A percentile compares a stretch with the other conserved stretches of the same genome.
These are phyloP conservation scores for Neophaeococcomyces aloes DNA, from an alignment of 2,329 filamentous ascomycete genomes.

Conservation along the genomic window DNA sequence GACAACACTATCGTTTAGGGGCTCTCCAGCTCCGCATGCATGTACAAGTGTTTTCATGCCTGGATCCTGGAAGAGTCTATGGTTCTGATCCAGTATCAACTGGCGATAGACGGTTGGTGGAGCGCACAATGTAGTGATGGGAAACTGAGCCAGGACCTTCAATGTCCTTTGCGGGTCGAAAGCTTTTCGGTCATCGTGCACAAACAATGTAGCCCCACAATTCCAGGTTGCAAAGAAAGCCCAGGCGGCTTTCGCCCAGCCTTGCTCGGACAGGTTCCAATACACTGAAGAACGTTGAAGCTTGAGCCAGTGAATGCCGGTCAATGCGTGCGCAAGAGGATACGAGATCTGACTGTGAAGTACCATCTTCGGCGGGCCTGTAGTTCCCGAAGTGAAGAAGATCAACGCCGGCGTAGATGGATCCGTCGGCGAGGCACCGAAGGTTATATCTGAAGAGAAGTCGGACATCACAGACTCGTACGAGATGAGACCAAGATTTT, in stretches of 20 bases:
- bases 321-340: conserved; percentile 30
- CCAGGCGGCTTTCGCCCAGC: conserved; percentile 36
- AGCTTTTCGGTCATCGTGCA: conserved; percentile 29
- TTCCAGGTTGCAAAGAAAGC: conserved; percentile 32
- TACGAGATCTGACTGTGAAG: conserved; percentile 33
- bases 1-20: conserved; percentile 32
- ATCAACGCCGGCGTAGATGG: conserved; percentile 27
- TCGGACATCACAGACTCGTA: conserved; percentile 20
- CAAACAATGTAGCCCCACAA: conserved; percentile 31
- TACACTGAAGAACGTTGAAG: conserved; percentile 27
- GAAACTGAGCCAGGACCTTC: conserved; percentile 28
- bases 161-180: conserved; percentile 27
- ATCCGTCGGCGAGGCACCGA: conserved; percentile 13
- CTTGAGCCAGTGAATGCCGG: conserved; percentile 30
- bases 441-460: conserved; percentile 20
- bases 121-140: conserved; percentile 33
- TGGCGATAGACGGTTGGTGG: conserved; percentile 33
- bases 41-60: conserved; percentile 26
- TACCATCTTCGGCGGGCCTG: conserved; percentile 34
- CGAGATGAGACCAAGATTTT: conserved; percentile 14
- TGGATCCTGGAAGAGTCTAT: conserved; percentile 21
- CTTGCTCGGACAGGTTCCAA: conserved; percentile 34
- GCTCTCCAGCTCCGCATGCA: conserved; percentile 32
- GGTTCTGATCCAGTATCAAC: conserved; percentile 28
- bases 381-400: conserved; percentile 34